Conservation (phyloP, 768 basidiomycete genomes). For the Kwoniella dendrophila region DNA sequence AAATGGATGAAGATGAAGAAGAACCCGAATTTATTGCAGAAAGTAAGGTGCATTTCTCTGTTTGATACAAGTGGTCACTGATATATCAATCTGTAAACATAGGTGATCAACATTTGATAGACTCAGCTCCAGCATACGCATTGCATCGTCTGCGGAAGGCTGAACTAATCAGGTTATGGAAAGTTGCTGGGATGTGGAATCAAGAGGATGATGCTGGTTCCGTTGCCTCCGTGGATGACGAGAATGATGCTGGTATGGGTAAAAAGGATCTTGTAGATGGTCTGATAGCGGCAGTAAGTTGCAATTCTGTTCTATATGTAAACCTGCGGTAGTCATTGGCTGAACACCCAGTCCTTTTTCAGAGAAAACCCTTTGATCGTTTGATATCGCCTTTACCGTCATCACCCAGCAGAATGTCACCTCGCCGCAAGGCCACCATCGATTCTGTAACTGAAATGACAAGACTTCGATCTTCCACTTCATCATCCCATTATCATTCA, state of each 20-base stretch:
- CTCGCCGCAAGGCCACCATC: constrained; percentile 11
- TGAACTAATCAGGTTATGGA: constrained; percentile 54
- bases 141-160: constrained; percentile 50
- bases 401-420: constrained; percentile 16
- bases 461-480: constrained; percentile 10
- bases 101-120: constrained; percentile 53
- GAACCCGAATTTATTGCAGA: constrained; percentile 50
- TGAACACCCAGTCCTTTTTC: neutral
- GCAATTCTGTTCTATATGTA: neutral
- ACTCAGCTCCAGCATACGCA: constrained; percentile 46
- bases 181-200: constrained; percentile 53
- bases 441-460: constrained; percentile 4
- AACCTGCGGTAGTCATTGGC: neutral
- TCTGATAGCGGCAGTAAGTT: constrained; percentile 46
- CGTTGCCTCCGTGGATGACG: constrained; percentile 25
- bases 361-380: constrained; percentile 14
- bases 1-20: constrained; percentile 41
- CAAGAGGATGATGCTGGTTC: constrained; percentile 30
- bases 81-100: neutral
- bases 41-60: constrained; percentile 28
- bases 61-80: neutral
- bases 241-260: constrained; percentile 37
- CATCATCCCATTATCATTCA: constrained; percentile 23
- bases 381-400: constrained; percentile 22
- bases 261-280: constrained; percentile 54